Conservation (phyloP, 2,329 filamentous ascomycete genomes). For the Fusarium albidum region DNA sequence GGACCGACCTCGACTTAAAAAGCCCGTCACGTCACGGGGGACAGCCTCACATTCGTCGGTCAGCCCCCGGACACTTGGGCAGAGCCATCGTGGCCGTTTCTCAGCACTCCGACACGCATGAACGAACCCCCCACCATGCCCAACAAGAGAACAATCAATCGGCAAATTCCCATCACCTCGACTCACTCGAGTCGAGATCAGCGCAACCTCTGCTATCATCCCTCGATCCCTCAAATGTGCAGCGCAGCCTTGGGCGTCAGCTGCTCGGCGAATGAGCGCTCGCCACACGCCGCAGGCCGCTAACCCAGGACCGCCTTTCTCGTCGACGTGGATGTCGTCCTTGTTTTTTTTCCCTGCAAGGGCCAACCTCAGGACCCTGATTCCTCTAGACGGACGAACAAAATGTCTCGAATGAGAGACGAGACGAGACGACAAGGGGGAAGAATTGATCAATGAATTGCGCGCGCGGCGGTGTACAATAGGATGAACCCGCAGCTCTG, state of each 20-base stretch:
- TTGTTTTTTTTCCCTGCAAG: constrained; percentile 11
- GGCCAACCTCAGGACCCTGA: constrained; percentile 11
- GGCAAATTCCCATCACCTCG: constrained; percentile 8
- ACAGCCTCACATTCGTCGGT: constrained; percentile 23
- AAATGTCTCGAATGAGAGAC: constrained; percentile 6
- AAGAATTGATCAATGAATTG: not conserved
- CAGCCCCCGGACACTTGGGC: not conserved
- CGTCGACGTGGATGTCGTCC: constrained; percentile 16
- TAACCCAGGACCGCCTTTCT: constrained; percentile 10
- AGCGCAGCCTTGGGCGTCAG: constrained; percentile 19
- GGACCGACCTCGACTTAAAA: not conserved
- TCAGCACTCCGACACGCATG: constrained; percentile 14
- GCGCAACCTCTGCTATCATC: no score
- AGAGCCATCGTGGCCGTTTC: constrained; percentile 26
- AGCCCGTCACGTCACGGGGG: constrained; percentile 19
- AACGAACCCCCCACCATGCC: constrained; percentile 7
- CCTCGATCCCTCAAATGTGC: not conserved
- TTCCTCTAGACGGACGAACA: constrained; percentile 1
- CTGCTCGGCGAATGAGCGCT: constrained; percentile 31
- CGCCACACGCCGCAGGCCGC: constrained; percentile 40
- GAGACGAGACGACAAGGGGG: constrained; percentile 3
- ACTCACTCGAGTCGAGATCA: constrained; percentile 1
- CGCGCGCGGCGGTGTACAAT: constrained; percentile 22
- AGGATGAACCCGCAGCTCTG: constrained; percentile 15
- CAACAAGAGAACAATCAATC: constrained; percentile 1